Base-by-base conservation (phyloP, 257 asterid genomes). In the Solanum verrucosum region DNA sequence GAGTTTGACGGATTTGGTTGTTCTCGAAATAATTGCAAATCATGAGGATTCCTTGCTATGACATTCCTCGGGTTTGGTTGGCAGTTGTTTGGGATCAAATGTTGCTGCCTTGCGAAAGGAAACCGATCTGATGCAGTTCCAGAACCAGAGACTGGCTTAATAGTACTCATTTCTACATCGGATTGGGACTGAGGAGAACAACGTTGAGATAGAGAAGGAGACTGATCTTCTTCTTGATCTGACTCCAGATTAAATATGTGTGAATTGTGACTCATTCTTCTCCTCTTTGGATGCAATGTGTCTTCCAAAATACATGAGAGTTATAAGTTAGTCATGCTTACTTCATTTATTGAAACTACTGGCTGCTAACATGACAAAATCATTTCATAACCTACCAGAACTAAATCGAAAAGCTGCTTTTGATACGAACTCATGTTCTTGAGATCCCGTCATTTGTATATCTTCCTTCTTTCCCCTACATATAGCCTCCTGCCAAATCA, bases 121-220 rank as follows among this genome's bases (percentile, higher is more conserved):
- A 92, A 93, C 68, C 85, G 89, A 85, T 89, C 87, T 84, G 93
- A 71, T 74, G 94, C 84, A 4, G 88, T 63, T 86, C 81, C 90
- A 83, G 89, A 78, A 81, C 82, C 67, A 75, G 87, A 67, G 89
- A 60, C 84, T 88, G 60, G 89, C 88, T 90, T 93, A 33, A 86
- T 31, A 9, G 93, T 87, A 12, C 84, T 90, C 34, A 73, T 95
- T 73, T 91, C 95, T n/a, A 91, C 94, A 83, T 95, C 98, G 5
- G 98, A 94, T 70, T 88, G 96, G 65, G 99, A 94, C 2, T 94
- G 94, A 35, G 98, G 93, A 25, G 98, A 95, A 88, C 89, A 95
- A 87, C 89, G 92, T 74, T 91, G 96, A 67, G 97, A 94, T 67
- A 88, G 94, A 20, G 96, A 89, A 85, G 89, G 86, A 44, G 93